phyloP scores from a whole-genome alignment of 352 stramenopile species.

The Phytopythium helicoides region DNA sequence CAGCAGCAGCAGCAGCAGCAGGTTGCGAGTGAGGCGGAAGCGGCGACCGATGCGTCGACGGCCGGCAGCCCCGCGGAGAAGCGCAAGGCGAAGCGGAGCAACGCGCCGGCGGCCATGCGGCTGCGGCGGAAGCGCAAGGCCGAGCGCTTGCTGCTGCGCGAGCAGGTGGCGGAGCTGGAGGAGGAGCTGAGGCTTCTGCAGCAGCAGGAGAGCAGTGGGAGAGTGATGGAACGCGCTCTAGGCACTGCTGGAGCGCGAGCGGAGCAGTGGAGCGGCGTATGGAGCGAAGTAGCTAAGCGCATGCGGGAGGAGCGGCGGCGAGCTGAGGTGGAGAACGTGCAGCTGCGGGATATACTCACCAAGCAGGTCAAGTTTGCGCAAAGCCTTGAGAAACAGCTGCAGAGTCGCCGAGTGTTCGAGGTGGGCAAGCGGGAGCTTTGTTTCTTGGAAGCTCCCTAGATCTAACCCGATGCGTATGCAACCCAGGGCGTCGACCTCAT shows the following conservation, averaged over 20 bases:
- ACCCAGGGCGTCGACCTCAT: conserved; percentile 3
- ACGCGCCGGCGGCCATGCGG: conserved; percentile 3
- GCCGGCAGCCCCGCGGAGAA: not conserved
- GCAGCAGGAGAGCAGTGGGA: not conserved
- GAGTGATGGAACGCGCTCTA: too few relatives aligned
- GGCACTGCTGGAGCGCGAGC: not conserved
- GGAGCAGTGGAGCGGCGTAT: not conserved
- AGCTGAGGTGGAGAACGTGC: conserved; percentile 6
- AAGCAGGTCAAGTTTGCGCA: conserved; percentile 3
- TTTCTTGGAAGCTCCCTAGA: not conserved
- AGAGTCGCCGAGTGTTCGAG: conserved; percentile 3
- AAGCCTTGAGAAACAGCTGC: conserved; percentile 1
- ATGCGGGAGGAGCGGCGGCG: conserved; percentile 2
- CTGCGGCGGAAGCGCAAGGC: conserved; percentile 9
- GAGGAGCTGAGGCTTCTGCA: not conserved
- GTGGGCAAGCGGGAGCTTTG: not conserved
- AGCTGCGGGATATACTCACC: conserved; percentile 2
- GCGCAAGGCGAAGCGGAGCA: conserved; percentile 3
- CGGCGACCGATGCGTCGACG: too few relatives aligned
- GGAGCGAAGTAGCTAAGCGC: not conserved
- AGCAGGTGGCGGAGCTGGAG: conserved; percentile 3
- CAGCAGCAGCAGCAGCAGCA: not conserved
- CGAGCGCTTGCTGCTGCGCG: conserved; percentile 1
- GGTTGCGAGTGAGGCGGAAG: not conserved
- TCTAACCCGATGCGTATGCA: not conserved